Evolutionary conservation across 306 rosid species (phyloP).

Genomic region (Macrotyloma uniflorum): DNA sequence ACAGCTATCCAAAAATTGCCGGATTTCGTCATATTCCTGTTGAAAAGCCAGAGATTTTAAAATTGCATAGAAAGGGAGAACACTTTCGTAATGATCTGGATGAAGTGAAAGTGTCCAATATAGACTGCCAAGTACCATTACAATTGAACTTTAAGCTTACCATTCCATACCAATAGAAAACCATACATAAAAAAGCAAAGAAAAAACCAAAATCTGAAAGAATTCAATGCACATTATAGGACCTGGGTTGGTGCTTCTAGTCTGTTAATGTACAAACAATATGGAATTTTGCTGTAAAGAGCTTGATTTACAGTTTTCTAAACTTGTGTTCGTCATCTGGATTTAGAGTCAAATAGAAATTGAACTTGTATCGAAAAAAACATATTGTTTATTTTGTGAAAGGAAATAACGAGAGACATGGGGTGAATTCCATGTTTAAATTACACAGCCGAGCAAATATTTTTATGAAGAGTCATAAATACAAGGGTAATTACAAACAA

Average conservation of each 20-base stretch:
- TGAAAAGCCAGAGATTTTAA: background rate
- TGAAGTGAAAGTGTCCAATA: background rate
- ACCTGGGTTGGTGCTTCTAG: background rate
- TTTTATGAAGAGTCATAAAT: background rate
- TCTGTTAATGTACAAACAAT: background rate
- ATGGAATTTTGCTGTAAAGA: background rate
- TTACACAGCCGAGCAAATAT: background rate
- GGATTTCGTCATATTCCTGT: background rate
- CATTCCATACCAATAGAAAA: background rate
- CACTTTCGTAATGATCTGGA: background rate
- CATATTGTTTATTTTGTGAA: background rate
- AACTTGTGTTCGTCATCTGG: no score
- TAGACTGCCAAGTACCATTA: background rate
- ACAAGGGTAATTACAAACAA: background rate
- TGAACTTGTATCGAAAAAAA: background rate
- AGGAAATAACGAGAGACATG: background rate
- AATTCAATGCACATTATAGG: background rate
- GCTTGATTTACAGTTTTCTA: background rate
- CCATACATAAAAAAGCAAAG: background rate
- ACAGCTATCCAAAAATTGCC: background rate
- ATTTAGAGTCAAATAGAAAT: background rate
- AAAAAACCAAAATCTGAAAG: background rate
- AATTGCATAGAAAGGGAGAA: background rate
- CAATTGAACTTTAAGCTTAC: background rate
- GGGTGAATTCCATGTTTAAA: background rate